A percentile compares a stretch with the other conserved stretches of the same genome.
Conservation (phyloP, 257 asterid genomes). For the Solanum piurae region DNA sequence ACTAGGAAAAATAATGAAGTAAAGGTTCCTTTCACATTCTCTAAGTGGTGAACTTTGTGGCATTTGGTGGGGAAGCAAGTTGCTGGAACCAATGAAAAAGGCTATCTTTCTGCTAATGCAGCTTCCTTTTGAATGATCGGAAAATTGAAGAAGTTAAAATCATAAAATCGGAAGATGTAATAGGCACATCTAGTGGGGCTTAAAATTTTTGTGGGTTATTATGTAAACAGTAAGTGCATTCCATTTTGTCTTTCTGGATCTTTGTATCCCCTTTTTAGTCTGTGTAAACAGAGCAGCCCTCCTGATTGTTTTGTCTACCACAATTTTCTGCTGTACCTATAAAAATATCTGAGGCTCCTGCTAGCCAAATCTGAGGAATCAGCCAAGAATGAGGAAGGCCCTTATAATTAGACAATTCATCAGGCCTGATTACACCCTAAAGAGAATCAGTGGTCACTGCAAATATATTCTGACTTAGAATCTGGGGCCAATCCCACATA, state of each 20-base stretch:
- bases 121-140: background rate
- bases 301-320: background rate
- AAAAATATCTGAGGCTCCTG: background rate
- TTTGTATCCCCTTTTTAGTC: background rate
- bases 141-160: background rate
- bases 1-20: background rate
- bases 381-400: background rate
- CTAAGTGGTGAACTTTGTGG: background rate
- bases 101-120: background rate
- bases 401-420: background rate
- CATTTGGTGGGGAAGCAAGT: background rate
- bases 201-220: background rate
- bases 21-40: background rate
- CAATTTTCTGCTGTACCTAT: background rate
- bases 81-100: background rate
- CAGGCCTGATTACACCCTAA: background rate
- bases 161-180: background rate
- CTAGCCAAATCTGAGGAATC: background rate
- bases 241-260: background rate
- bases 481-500: background rate
- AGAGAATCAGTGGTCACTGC: background rate
- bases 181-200: background rate
- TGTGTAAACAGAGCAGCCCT: background rate
- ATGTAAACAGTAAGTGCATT: background rate
- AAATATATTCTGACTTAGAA: background rate